Percentiles rank a stretch among this genome's conserved stretches.
Conservation (phyloP, 2,329 filamentous ascomycete species). For the Nigrospora sphaerica region DNA sequence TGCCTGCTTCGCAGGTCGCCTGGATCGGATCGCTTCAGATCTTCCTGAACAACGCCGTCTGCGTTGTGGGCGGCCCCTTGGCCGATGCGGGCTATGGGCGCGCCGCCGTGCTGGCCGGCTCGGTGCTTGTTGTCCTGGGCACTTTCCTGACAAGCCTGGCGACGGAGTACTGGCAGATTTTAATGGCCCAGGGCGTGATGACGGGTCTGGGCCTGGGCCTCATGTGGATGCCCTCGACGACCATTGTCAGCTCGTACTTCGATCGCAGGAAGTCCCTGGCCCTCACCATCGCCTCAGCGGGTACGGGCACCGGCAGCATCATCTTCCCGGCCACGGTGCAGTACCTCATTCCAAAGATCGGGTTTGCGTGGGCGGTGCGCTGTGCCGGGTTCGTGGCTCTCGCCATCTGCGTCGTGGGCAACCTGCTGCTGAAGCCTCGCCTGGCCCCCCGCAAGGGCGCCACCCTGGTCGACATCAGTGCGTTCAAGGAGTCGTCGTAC, state of each 20-base stretch:
- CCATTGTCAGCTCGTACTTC: conserved; percentile 53
- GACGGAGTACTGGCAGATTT: conserved; percentile 30
- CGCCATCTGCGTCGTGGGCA: conserved; percentile 29
- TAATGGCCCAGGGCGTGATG: conserved; percentile 40
- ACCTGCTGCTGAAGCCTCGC: conserved; percentile 36
- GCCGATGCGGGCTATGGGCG: conserved; percentile 25
- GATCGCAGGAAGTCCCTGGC: conserved; percentile 47
- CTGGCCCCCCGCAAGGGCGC: conserved; percentile 31
- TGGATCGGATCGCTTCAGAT: conserved; percentile 36
- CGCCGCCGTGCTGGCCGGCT: conserved; percentile 18
- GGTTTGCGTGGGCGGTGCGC: conserved; percentile 60
- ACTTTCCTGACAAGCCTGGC: conserved; percentile 29
- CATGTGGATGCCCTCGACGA: conserved; percentile 44
- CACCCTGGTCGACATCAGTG: conserved; percentile 37
- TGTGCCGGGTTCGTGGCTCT: conserved; percentile 54
- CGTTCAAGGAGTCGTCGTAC: conserved; percentile 43
- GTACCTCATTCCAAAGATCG: conserved; percentile 52
- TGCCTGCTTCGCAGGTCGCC: conserved; percentile 25
- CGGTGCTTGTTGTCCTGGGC: conserved; percentile 29
- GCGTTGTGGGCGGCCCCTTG: conserved; percentile 20
- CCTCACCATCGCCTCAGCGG: conserved; percentile 51
- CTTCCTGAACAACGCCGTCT: conserved; percentile 24
- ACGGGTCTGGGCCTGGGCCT: conserved; percentile 41
- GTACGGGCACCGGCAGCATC: conserved; percentile 55
- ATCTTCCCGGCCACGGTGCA: conserved; percentile 54